Base-by-base conservation (phyloP, 2,329 filamentous ascomycete genomes). In the Magnaporthales sp. region DNA sequence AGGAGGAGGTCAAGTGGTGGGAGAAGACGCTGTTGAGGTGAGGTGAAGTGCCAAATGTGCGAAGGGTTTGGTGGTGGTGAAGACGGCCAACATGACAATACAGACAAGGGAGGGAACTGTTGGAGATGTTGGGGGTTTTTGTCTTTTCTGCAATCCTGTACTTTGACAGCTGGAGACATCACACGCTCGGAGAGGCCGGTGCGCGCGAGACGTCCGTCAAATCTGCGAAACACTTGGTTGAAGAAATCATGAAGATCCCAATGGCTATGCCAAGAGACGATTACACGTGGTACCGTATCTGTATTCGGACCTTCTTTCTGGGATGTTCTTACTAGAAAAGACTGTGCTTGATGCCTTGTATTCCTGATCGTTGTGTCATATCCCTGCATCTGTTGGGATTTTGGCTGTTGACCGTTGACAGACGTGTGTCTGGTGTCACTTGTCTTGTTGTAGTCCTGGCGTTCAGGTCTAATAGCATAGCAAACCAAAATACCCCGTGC, bases 1-100 rank as follows among this genome's bases (percentile, higher is more conserved):
- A 78, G 32, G 77, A 82, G 67, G 80, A 83, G 67, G 80, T 81
- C 67, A 74, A 72, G 65, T 83, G 81, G 81, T 83, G 81, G 80
- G 74, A 74, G 66, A 79, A 74, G 68, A 79, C 77, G 0, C 63
- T 81, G 65, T 66, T 81, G 9, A 65, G 67, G 54, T 66, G 51
- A 64, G 29, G 7, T n/a, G 3, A 29, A 3, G 27, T 26, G 15
- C 5, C 1, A 62, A 62, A 62, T n/a, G n/a, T n/a, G n/a, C n/a
- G n/a, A n/a, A n/a, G n/a, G n/a, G n/a, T n/a, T n/a, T n/a, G n/a
- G n/a, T n/a, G n/a, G n/a, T n/a, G n/a, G n/a, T n/a, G n/a, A n/a
- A n/a, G n/a, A n/a, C n/a, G n/a, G n/a, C n/a, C n/a, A n/a, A n/a
- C n/a, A n/a, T n/a, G 27, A 13, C 31, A 13, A 13, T 3, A 11